Conservation (phyloP, 139 green algal genomes). For the Chlorella sp. region DNA sequence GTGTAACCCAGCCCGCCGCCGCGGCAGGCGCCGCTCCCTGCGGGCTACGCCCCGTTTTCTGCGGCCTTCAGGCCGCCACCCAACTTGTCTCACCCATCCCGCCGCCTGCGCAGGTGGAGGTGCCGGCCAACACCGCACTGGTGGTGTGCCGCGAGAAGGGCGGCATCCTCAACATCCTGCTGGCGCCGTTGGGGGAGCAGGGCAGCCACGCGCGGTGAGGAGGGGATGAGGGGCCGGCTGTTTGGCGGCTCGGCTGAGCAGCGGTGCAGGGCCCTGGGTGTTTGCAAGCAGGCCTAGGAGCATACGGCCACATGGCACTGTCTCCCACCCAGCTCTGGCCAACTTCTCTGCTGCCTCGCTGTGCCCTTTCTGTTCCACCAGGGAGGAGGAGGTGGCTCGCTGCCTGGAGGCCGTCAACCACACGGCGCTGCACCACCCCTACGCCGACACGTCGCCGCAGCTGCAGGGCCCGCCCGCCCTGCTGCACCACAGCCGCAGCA, state of each 20-base stretch:
- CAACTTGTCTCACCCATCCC: not conserved
- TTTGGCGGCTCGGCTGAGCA: too few species aligned
- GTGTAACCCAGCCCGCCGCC: too few species aligned
- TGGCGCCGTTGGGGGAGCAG: conserved; percentile 38
- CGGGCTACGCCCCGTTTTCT: too few species aligned
- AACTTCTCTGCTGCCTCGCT: not conserved
- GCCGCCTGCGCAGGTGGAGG: conserved; percentile 36
- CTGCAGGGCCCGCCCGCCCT: not conserved
- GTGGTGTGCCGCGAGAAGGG: conserved; percentile 80
- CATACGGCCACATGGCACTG: not conserved
- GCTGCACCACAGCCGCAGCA: not conserved
- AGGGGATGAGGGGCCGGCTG: too few species aligned
- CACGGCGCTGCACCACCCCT: not conserved
- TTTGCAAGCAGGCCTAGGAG: not conserved
- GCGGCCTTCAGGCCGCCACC: too few species aligned
- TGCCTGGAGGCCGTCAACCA: conserved; percentile 67
- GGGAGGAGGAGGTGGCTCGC: conserved; percentile 58
- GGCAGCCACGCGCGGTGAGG: conserved; percentile 24
- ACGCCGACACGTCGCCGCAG: not conserved
- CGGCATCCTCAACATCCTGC: conserved; percentile 83
- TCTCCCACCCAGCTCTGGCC: not conserved
- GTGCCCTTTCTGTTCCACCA: not conserved
- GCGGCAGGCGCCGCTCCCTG: too few species aligned
- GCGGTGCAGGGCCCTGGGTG: too few species aligned
- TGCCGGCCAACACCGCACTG: conserved; percentile 85